Evolutionary conservation across 192 early-diverging fungal genomes (phyloP), one percentile per base, ranked within the genome.

Genomic region (Mortierella alpina): DNA sequence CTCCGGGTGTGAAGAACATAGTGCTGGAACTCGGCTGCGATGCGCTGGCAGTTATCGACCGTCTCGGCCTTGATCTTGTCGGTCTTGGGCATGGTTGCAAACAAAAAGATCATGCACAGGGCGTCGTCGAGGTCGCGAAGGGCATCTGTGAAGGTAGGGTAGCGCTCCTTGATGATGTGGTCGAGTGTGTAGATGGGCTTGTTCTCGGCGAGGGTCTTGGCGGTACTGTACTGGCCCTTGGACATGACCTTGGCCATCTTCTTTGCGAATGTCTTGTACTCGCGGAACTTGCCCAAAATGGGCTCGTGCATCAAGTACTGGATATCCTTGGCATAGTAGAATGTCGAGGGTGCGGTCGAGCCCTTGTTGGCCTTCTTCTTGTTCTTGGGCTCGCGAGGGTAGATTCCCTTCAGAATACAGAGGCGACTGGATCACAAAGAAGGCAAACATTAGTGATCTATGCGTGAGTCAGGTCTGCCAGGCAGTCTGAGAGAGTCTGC

Each of bases 351-450:
- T 51, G 92, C 91, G 6, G 94, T 94, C 23, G 93, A 95, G 20
- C 96, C 96, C 75, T 94, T 93, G 86, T 92, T 92, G 79, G 94
- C 94, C 84, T 95, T 97, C 88, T 96, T 96, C 76, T 94, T 95
- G 87, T 93, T 96, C 64, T 87, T 90, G 50, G 98, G 98, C 84
- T 98, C 96, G 40, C 95, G 92, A 7, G 98, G 98, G 86, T 99
- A 99, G 69, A 99, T 94, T 41, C 98, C 98, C 86, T 99, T 99
- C 72, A 99, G 86, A 85, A 99, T 99, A 84, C 97, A 98, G 50
- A 99, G 87, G 31, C 97, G 95, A 80, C 97, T 91, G 73, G 17
- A 49, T 23, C 14, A 41, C 67, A 40, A 45, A 70, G 10, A 65
- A 47, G 40, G 40, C 40, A 55, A 65, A 45, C 48, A 23, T 41